Conservation (phyloP, 306 rosid species). For the Vachellia pachyceras region DNA sequence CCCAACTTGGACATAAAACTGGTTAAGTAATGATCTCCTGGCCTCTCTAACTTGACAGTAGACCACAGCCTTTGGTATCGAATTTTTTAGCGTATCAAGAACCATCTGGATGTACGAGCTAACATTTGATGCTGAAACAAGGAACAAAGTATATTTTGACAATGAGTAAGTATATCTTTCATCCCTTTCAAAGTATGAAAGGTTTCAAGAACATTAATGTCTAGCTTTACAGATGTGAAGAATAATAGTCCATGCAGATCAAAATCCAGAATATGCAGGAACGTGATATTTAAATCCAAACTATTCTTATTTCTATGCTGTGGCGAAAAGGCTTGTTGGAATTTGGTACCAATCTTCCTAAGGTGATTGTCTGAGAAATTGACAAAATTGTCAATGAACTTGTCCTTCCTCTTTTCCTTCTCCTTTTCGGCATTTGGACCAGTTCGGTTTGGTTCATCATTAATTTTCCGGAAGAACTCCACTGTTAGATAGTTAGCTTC, state of each 20-base stretch:
- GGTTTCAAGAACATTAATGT: slow-evolving; percentile 9
- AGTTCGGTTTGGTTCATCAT: slow-evolving; percentile 62
- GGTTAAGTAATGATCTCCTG: slow-evolving; percentile 84
- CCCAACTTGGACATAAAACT: slow-evolving; percentile 82
- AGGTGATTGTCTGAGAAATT: slow-evolving; percentile 73
- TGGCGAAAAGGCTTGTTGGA: slow-evolving; percentile 28
- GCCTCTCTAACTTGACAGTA: slow-evolving; percentile 99
- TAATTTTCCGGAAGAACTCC: slow-evolving; percentile 89
- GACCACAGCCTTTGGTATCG: slow-evolving; percentile 97
- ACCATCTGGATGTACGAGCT: slow-evolving; percentile 88
- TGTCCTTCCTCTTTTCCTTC: slow-evolving; percentile 4
- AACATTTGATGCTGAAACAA: slow-evolving; percentile 86
- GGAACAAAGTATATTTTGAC: slow-evolving; percentile 20
- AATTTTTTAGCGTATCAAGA: slow-evolving; percentile 78
- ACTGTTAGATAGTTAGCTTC: slow-evolving; percentile 95
- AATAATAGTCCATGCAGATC: slow-evolving; percentile 16
- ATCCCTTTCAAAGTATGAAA: background rate
- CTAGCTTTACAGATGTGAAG: slow-evolving; percentile 24
- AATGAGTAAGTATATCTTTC: background rate
- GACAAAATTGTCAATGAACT: slow-evolving; percentile 43
- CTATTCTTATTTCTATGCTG: slow-evolving; percentile 9
- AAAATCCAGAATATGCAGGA: slow-evolving; percentile 22
- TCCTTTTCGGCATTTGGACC: slow-evolving; percentile 52
- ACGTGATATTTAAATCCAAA: slow-evolving; percentile 18
- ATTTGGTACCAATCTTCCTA: slow-evolving; percentile 78